Evolutionary conservation across 2,329 filamentous ascomycete genomes (phyloP).

Genomic region (Ascochyta fabae): DNA sequence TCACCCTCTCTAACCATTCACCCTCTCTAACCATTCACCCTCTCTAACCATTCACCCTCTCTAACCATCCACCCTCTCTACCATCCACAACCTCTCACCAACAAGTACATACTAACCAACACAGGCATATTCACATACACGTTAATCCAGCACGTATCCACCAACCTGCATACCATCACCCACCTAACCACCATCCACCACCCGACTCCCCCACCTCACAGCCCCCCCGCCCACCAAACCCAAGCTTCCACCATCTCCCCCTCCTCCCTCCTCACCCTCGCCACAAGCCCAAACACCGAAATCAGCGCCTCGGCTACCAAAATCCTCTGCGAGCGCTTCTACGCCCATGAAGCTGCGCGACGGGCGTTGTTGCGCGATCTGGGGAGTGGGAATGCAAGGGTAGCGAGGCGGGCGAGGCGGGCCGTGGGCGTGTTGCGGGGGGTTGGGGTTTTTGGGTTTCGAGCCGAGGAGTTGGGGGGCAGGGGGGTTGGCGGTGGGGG

Average conservation of each 20-base stretch:
- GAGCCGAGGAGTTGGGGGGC: not conserved
- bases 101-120: conserved; percentile 42
- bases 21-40: too few species aligned
- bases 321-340: conserved; percentile 48
- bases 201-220: conserved; percentile 30
- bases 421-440: conserved; percentile 34
- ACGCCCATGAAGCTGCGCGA: conserved; percentile 26
- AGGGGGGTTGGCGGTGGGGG: not conserved
- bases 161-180: conserved; percentile 65
- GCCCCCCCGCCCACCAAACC: conserved; percentile 64
- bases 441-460: conserved; percentile 23
- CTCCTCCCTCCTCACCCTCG: conserved; percentile 50
- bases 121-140: conserved; percentile 63
- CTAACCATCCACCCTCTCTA: not conserved
- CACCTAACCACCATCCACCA: conserved; percentile 73
- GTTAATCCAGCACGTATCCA: conserved; percentile 61
- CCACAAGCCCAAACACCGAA: conserved; percentile 51
- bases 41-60: conserved; percentile 48
- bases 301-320: conserved; percentile 50
- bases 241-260: conserved; percentile 63
- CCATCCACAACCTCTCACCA: too few species aligned
- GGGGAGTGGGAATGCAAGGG: conserved; percentile 24
- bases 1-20: conserved; percentile 45
- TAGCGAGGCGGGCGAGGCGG: conserved; percentile 30
- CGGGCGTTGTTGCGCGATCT: conserved; percentile 35